These are phyloP conservation scores for Diaporthe eres DNA, from an alignment of 2,329 filamentous ascomycete genomes.

Conservation along the genomic window DNA sequence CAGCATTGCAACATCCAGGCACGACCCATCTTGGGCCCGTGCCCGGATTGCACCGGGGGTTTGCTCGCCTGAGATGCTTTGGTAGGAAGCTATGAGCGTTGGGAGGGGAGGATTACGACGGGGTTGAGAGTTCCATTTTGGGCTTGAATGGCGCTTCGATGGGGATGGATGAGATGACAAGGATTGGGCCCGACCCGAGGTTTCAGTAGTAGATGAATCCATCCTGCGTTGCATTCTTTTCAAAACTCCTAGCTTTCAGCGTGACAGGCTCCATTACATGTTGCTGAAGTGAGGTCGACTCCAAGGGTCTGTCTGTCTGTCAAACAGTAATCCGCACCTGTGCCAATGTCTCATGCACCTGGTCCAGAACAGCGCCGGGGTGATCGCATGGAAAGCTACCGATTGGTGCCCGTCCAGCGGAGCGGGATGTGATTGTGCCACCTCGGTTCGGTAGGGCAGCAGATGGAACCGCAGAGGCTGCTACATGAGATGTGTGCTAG, in stretches of 20 bases:
- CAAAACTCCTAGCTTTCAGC: background rate
- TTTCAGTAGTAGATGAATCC: background rate
- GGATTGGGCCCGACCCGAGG: background rate
- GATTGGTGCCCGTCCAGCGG: conserved; percentile 17
- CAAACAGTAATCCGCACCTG: background rate
- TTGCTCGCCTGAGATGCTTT: background rate
- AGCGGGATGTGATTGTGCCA: conserved; percentile 13
- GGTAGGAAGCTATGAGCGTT: no score
- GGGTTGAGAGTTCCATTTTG: background rate
- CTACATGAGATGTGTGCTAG: conserved; percentile 12
- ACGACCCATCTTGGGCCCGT: background rate
- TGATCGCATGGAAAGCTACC: background rate
- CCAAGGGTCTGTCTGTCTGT: background rate
- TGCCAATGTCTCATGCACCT: background rate
- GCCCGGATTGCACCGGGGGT: background rate
- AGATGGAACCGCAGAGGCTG: conserved; percentile 16
- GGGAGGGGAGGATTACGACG: background rate
- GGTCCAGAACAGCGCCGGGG: background rate
- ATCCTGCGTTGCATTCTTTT: background rate
- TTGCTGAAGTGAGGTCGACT: background rate
- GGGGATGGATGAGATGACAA: no score
- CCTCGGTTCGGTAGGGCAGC: conserved; percentile 3
- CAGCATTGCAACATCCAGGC: background rate
- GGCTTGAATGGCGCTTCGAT: background rate
- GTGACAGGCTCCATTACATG: background rate